These are phyloP conservation scores for Penicillium corylophilum DNA, from an alignment of 2,329 filamentous ascomycete species.

Conservation along the genomic window DNA sequence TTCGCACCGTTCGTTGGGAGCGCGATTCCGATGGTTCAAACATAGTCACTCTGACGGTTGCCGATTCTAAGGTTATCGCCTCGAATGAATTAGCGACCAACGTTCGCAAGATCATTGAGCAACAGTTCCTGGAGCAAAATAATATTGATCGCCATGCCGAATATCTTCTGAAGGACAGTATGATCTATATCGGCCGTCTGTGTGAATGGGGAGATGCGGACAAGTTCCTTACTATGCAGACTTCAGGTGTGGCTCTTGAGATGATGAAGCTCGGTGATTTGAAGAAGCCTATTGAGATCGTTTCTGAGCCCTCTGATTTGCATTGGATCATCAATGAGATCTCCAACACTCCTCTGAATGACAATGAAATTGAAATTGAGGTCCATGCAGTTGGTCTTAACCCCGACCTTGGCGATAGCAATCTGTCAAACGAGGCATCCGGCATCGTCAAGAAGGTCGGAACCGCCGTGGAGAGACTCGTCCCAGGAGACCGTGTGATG, in stretches of 20 bases:
- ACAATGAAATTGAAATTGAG: constrained; percentile 11
- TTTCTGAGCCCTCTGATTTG: not conserved
- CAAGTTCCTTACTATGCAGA: constrained; percentile 11
- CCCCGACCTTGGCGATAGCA: not conserved
- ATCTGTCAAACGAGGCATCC: constrained; percentile 11
- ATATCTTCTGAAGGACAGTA: constrained; percentile 12
- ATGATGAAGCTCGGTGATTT: constrained; percentile 6
- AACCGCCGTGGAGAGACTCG: not conserved
- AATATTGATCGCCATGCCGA: constrained; percentile 16
- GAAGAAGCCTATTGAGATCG: constrained; percentile 6
- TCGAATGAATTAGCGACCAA: not conserved
- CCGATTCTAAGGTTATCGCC: not conserved
- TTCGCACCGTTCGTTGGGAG: constrained; percentile 23
- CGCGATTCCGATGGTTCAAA: constrained; percentile 19
- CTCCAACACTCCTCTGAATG: not conserved
- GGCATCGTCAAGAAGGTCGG: constrained; percentile 14
- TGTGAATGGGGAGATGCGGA: constrained; percentile 11
- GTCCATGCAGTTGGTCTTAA: constrained; percentile 13
- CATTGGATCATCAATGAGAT: constrained; percentile 10
- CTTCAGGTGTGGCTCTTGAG: constrained; percentile 3
- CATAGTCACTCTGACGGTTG: constrained; percentile 11
- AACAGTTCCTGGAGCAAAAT: constrained; percentile 11
- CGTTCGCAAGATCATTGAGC: constrained; percentile 7
- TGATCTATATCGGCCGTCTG: constrained; percentile 18
- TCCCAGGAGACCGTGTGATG: constrained; percentile 14